Evolutionary conservation across 1,284 basidiomycete species (phyloP).

Genomic region (Butyriboletus appendiculatus): DNA sequence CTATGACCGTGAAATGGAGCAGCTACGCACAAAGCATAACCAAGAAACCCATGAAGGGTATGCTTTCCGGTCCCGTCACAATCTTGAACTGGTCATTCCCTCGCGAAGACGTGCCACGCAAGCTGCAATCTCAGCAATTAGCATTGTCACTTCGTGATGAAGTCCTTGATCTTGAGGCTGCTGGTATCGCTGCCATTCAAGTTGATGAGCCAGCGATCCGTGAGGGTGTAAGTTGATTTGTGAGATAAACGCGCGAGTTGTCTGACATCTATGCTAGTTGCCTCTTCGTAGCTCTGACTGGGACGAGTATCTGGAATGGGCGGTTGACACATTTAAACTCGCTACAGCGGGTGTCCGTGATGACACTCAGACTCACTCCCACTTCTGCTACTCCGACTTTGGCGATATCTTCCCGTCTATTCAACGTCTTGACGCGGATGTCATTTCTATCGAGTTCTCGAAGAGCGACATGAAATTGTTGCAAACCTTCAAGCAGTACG

Average conservation of each 20-base stretch:
- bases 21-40: constrained; percentile 96
- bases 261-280: constrained; percentile 48
- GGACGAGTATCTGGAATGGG: constrained; percentile 95
- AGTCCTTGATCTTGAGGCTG: constrained; percentile 96
- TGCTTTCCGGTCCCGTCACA: constrained; percentile 95
- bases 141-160: constrained; percentile 98
- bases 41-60: constrained; percentile 98
- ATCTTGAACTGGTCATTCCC: constrained; percentile 99
- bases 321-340: constrained; percentile 97
- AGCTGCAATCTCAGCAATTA: constrained; percentile 98
- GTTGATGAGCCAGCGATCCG: constrained; percentile 99
- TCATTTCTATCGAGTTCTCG: constrained; percentile 99
- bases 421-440: constrained; percentile 96
- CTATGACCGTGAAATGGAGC: constrained; percentile 98
- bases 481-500: constrained; percentile 92
- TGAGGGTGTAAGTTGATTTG: constrained; percentile 75
- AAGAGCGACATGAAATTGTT: constrained; percentile 99
- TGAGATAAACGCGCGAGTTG: neutral
- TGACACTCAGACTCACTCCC: constrained; percentile 93
- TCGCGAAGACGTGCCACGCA: constrained; percentile 95
- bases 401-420: constrained; percentile 99
- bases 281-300: constrained; percentile 94
- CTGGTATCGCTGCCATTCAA: constrained; percentile 97
- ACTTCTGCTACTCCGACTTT: constrained; percentile 98
- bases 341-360: constrained; percentile 93